Evolutionary conservation across 306 rosid genomes (phyloP).

Genomic region (Fragaria iinumae): DNA sequence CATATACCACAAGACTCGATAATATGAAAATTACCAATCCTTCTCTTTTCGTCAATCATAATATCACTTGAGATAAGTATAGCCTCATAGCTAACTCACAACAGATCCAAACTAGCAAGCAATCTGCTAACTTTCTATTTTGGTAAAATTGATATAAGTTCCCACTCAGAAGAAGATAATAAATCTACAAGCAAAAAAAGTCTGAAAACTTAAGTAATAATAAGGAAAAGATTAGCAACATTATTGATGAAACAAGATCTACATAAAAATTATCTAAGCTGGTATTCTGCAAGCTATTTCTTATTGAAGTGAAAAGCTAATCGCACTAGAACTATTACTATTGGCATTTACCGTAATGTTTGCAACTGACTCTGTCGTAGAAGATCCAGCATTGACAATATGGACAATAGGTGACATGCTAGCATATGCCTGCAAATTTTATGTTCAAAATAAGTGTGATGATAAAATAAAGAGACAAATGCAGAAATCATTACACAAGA

Average conservation of each 20-base stretch:
- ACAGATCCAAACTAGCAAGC: not conserved
- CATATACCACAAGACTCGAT: not conserved
- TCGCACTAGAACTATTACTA: not conserved
- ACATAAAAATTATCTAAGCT: not conserved
- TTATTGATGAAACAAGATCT: not conserved
- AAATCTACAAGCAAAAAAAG: not conserved
- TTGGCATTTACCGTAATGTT: conserved; percentile 61
- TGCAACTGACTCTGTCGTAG: conserved; percentile 67
- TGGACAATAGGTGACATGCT: conserved; percentile 82
- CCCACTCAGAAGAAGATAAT: not conserved
- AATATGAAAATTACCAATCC: not conserved
- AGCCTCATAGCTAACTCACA: not conserved
- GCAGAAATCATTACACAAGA: not conserved
- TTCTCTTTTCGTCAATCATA: not conserved
- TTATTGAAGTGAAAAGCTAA: not conserved
- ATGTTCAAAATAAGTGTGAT: conserved; percentile 12
- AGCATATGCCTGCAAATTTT: conserved; percentile 67
- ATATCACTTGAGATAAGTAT: not conserved
- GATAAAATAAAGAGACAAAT: not conserved
- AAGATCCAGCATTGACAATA: conserved; percentile 66
- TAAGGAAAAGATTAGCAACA: not conserved
- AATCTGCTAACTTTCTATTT: not conserved
- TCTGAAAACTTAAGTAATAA: not conserved
- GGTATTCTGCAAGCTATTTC: not conserved
- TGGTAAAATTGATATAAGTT: not conserved